Percentiles rank a stretch among this genome's conserved stretches.
phyloP scores from a whole-genome alignment of 352 stramenopile genomes.

The Phytopythium helicoides region DNA sequence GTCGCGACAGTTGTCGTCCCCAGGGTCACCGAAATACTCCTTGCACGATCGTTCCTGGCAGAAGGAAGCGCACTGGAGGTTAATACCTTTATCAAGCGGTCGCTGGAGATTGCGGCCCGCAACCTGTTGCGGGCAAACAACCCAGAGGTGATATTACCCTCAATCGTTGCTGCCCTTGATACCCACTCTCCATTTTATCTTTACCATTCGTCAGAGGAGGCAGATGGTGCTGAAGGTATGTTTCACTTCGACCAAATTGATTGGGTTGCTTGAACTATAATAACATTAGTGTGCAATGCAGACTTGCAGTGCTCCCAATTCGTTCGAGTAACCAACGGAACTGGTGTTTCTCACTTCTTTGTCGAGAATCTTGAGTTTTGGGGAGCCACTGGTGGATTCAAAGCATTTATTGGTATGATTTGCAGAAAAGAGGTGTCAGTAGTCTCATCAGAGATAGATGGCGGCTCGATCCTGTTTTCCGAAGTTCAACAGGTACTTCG shows the following conservation, averaged over 20 bases:
- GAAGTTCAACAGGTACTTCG: slow-evolving; percentile 50
- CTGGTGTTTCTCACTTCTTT: slow-evolving; percentile 36
- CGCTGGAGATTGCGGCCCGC: slow-evolving; percentile 25
- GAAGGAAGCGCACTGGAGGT: slow-evolving; percentile 22
- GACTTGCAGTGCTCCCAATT: slow-evolving; percentile 1
- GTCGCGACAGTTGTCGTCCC: slow-evolving; percentile 55
- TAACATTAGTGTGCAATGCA: not conserved
- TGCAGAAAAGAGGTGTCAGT: slow-evolving; percentile 7
- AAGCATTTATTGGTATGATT: slow-evolving; percentile 40
- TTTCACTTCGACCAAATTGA: not conserved
- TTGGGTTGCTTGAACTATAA: not conserved
- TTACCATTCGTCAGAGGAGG: slow-evolving; percentile 13
- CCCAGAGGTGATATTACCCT: slow-evolving; percentile 11
- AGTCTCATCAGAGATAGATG: not conserved
- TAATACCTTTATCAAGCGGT: slow-evolving; percentile 51
- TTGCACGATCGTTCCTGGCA: slow-evolving; percentile 29
- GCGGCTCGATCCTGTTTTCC: slow-evolving; percentile 31
- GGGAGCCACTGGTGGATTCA: slow-evolving; percentile 54
- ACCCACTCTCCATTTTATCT: slow-evolving; percentile 59
- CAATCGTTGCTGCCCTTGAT: slow-evolving; percentile 53
- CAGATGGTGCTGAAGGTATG: slow-evolving; percentile 5
- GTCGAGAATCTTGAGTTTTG: slow-evolving; percentile 51
- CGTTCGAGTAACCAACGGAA: slow-evolving; percentile 1
- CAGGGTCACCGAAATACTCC: slow-evolving; percentile 52
- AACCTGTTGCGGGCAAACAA: slow-evolving; percentile 34